Percentiles rank a stretch among this genome's conserved stretches.
phyloP scores from a whole-genome alignment of 176 grass and related monocot genomes.

The Bromus sterilis region DNA sequence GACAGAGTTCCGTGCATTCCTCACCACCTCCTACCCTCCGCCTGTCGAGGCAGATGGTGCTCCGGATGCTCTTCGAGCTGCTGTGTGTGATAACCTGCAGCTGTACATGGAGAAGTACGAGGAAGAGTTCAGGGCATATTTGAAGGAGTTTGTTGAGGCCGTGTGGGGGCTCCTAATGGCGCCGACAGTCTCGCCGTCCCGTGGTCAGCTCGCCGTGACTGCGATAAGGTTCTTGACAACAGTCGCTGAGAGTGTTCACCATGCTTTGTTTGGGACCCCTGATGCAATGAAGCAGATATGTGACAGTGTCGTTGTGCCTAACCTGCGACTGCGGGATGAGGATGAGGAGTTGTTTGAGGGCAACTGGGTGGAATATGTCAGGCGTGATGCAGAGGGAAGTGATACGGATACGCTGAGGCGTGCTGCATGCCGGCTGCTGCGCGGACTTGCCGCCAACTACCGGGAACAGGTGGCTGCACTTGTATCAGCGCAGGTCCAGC shows the following conservation, averaged over 20 bases:
- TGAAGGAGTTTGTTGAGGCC: conserved; percentile 78
- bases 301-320: conserved; percentile 87
- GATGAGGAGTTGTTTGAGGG: conserved; percentile 93
- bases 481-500: conserved; percentile 68
- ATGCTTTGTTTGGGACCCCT: conserved; percentile 60
- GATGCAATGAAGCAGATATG: conserved; percentile 80
- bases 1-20: conserved; percentile 77
- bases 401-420: conserved; percentile 80
- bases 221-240: conserved; percentile 96
- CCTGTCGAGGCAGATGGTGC: conserved; percentile 67
- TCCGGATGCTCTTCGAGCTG: conserved; percentile 54
- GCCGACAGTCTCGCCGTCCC: conserved; percentile 32
- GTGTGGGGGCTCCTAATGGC: conserved; percentile 82
- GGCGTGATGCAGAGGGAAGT: conserved; percentile 86
- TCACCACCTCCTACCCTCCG: conserved; percentile 56
- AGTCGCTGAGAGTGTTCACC: conserved; percentile 86
- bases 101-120: conserved; percentile 99
- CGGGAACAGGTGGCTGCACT: conserved; percentile 74
- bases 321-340: conserved; percentile 80
- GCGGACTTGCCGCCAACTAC: conserved; percentile 76
- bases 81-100: conserved; percentile 87
- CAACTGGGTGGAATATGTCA: conserved; percentile 92
- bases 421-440: conserved; percentile 71
- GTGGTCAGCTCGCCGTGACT: conserved; percentile 65
- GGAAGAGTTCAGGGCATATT: conserved; percentile 76